Evolutionary conservation across 2,329 filamentous ascomycete genomes (phyloP).

Genomic region (Phaeosphaeria sp.): DNA sequence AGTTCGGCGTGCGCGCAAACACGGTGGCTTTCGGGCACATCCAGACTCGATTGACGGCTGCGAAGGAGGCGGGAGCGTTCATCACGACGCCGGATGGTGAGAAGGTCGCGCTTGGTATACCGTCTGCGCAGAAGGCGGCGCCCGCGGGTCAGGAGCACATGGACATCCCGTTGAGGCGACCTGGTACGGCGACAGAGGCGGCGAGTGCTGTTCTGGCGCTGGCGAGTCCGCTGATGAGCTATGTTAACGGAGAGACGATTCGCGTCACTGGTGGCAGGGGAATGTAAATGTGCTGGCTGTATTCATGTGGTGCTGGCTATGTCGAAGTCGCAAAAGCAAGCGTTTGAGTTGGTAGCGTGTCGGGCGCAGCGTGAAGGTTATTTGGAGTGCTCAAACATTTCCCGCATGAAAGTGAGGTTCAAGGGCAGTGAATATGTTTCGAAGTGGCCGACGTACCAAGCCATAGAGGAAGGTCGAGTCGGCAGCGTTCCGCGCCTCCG

Average conservation of each 20-base stretch:
- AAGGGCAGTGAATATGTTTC: slow-evolving; percentile 16
- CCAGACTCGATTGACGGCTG: slow-evolving; percentile 77
- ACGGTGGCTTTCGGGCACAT: slow-evolving; percentile 87
- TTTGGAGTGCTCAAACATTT: slow-evolving; percentile 10
- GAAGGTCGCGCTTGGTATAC: slow-evolving; percentile 52
- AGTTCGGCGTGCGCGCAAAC: slow-evolving; percentile 82
- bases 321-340: not conserved
- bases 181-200: slow-evolving; percentile 80
- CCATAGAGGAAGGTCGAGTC: slow-evolving; percentile 11
- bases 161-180: slow-evolving; percentile 80
- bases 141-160: slow-evolving; percentile 51
- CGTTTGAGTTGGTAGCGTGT: not conserved
- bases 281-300: slow-evolving; percentile 54
- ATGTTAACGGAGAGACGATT: slow-evolving; percentile 86
- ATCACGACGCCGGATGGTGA: slow-evolving; percentile 75
- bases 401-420: not conserved
- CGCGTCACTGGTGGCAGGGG: slow-evolving; percentile 80
- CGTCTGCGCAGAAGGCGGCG: slow-evolving; percentile 51
- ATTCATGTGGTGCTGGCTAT: not conserved
- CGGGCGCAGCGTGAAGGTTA: not conserved
- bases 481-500: slow-evolving; percentile 13
- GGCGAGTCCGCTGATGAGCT: slow-evolving; percentile 81
- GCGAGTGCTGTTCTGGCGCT: slow-evolving; percentile 79
- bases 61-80: slow-evolving; percentile 84
- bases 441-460: slow-evolving; percentile 15